These are phyloP conservation scores for Peronospora destructor DNA, from an alignment of 352 stramenopile species.

Conservation along the genomic window DNA sequence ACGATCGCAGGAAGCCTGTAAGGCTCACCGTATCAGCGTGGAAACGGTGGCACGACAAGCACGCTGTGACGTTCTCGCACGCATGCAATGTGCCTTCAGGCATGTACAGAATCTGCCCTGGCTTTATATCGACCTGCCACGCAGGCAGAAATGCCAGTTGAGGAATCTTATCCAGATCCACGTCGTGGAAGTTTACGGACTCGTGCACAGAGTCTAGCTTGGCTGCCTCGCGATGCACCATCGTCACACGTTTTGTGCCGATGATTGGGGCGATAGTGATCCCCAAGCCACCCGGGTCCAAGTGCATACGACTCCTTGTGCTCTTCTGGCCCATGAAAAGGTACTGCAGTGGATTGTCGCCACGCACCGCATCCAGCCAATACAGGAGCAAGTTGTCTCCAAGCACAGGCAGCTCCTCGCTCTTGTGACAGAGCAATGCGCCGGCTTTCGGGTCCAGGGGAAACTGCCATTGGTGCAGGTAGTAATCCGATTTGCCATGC, in stretches of 20 bases:
- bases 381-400: constrained; percentile 89
- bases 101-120: constrained; percentile 91
- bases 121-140: constrained; percentile 84
- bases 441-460: constrained; percentile 64
- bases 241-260: constrained; percentile 67
- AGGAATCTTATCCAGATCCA: constrained; percentile 84
- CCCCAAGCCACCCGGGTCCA: constrained; percentile 84
- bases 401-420: constrained; percentile 82
- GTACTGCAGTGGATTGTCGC: constrained; percentile 90
- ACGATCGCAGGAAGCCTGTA: constrained; percentile 81
- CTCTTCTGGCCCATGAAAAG: constrained; percentile 91
- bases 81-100: constrained; percentile 90
- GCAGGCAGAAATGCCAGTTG: constrained; percentile 81
- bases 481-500: constrained; percentile 75
- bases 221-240: constrained; percentile 62
- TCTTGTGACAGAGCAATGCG: constrained; percentile 81
- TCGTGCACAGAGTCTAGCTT: constrained; percentile 84
- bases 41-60: constrained; percentile 91
- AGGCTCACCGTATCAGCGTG: constrained; percentile 91
- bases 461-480: constrained; percentile 95
- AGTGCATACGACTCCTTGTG: constrained; percentile 87
- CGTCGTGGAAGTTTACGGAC: constrained; percentile 69
- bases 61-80: constrained; percentile 89
- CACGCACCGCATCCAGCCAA: constrained; percentile 85
- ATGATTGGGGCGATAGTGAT: constrained; percentile 93